Evolutionary conservation across 148 eudicot genomes (phyloP), one percentile per base, ranked within the genome.

Genomic region (Silene latifolia): DNA sequence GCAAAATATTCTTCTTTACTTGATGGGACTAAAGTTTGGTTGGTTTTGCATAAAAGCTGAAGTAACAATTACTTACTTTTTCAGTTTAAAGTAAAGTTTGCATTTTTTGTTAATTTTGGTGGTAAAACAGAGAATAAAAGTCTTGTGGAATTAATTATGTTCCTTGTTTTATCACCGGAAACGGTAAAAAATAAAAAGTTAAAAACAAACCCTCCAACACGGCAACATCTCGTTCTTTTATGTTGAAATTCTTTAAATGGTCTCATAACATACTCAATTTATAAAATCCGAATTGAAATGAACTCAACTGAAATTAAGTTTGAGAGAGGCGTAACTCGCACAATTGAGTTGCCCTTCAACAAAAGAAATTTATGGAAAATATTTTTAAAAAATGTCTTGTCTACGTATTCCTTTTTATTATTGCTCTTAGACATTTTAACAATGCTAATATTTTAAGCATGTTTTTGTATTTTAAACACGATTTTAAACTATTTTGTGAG

Each of bases 1-100:
- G 63, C 78, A 65, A 80, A 76, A 76, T 53, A 80, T 75, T 80
- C 78, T 23, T 69, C 66, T 64, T 63, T 74, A 71, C 63, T 79
- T 20, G 21, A 66, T 4, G 46, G 66, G 59, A 29, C 56, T 71
- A n/a, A 44, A 64, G 73, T 24, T 57, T 42, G 44, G 67, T 57
- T 48, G 12, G 17, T 51, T 51, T 51, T 63, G 18, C 32, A 71
- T 11, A 64, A 76, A 75, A 63, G 72, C 24, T 65, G 9, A 64
- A 63, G 58, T 74, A 66, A 29, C 60, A 29, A 44, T 20, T 7
- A 58, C 47, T 79, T 44, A 80, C 83, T 72, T 80, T 71, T 76
- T 60, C 76, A 70, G 61, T 78, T 75, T 42, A 71, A 75, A 80
- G 76, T 75, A 69, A 71, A 80, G 62, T 60, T 60, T 20, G 4